Evolutionary conservation across 129 eudicot species (phyloP), one percentile per base, ranked within the genome.

Genomic region (Ambrosia trifida): DNA sequence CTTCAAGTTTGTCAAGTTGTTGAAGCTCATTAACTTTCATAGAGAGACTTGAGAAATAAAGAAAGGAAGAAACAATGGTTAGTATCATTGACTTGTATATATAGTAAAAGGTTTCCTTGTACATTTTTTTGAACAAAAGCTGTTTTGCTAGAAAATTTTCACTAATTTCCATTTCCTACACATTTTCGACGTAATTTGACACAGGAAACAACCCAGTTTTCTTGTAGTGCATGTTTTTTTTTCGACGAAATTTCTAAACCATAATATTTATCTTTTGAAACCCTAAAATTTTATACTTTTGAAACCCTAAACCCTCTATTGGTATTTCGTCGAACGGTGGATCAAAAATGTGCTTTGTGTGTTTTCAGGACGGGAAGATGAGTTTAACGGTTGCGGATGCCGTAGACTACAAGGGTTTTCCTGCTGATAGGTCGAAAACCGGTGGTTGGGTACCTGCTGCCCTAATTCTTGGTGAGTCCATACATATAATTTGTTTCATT

Each of bases 391-490:
- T 84, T 24, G 81, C 87, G 38, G 99, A 90, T 87, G 97, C 96
- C 41, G 88, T 82, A 12, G 91, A 95, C 73, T 90, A 85, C 84
- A 87, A 83, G 45, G 97, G 97, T 6, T 80, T 59, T 44, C 99
- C 97, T 3, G 99, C 97, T 50, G 88, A 90, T 62, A 83, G 83
- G 73, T 63, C 88, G 11, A 95, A 83, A 83, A 90, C 99, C 1
- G 99, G 99, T 41, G 97, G 99, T 76, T 95, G 99, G 99, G 82
- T 86, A 4, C 83, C 96, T 35, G 97, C 97, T 79, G 96, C 99
- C 51, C 83, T 87, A 43, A 86, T 95, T 67, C 79, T 95, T 84
- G 99, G 99, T 87, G 56, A 65, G 86, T 74, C 54, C 52, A 72
- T 53, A 24, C 49, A 30, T 11, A 24, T 24, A n/a, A 62, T 51